Conservation (phyloP, 1,284 basidiomycete species). For the Malassezia sympodialis region DNA sequence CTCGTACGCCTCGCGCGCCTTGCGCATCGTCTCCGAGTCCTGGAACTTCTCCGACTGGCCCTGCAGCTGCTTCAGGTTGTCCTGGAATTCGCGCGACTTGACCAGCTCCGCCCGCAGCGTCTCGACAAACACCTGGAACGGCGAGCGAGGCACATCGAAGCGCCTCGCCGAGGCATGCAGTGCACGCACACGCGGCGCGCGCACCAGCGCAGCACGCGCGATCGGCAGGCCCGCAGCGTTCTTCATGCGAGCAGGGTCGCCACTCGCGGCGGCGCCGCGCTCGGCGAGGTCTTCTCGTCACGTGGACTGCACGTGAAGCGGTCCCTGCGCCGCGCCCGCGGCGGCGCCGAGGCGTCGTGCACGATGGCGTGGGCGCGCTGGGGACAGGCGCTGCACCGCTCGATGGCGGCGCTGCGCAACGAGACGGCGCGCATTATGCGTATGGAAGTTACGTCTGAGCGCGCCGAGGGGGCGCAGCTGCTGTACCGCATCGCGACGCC, state of each 20-base stretch:
- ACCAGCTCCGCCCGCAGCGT: slow-evolving; percentile 80
- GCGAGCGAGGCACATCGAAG: slow-evolving; percentile 53
- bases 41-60: slow-evolving; percentile 95
- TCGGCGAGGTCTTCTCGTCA: slow-evolving; percentile 5
- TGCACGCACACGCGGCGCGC: slow-evolving; percentile 3
- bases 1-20: slow-evolving; percentile 80
- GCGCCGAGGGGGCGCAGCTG: slow-evolving; percentile 23
- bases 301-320: slow-evolving; percentile 11
- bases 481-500: slow-evolving; percentile 28
- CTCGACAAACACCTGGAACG: slow-evolving; percentile 91
- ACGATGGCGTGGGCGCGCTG: slow-evolving; percentile 31
- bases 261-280: not conserved
- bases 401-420: slow-evolving; percentile 28
- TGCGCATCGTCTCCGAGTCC: slow-evolving; percentile 92
- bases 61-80: slow-evolving; percentile 90
- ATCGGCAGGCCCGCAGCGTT: not conserved
- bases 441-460: slow-evolving; percentile 36
- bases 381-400: slow-evolving; percentile 32
- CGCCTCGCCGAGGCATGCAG: slow-evolving; percentile 8
- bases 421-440: slow-evolving; percentile 39
- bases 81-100: slow-evolving; percentile 88
- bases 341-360: not conserved
- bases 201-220: not conserved
- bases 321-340: slow-evolving; percentile 1
- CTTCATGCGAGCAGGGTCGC: not conserved